Evolutionary conservation across 495 filamentous ascomycete species (phyloP).

Genomic region (Penicillium goetzii): DNA sequence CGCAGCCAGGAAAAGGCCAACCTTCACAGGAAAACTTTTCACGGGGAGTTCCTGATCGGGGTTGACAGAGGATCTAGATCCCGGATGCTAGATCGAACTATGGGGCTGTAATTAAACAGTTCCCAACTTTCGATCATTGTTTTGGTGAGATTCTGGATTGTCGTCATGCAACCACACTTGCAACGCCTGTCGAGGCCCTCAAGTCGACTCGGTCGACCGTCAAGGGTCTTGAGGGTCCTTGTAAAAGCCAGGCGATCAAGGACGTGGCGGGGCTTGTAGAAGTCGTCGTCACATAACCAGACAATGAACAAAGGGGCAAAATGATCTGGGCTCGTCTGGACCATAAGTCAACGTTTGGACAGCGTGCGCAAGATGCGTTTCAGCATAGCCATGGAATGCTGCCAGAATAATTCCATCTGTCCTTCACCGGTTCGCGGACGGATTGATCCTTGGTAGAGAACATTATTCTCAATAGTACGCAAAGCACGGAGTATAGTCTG

Average conservation of each 20-base stretch:
- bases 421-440: neutral
- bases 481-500: neutral
- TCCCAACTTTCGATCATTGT: neutral
- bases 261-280: constrained; percentile 18
- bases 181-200: neutral
- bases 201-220: constrained; percentile 7
- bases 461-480: neutral
- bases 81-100: neutral
- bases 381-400: constrained; percentile 1
- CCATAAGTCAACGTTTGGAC: neutral
- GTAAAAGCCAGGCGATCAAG: constrained; percentile 20
- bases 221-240: constrained; percentile 13
- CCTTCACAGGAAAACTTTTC: neutral
- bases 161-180: constrained; percentile 21
- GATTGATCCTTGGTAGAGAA: neutral
- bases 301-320: neutral
- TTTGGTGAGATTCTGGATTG: neutral
- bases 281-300: constrained; percentile 31
- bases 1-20: neutral
- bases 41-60: neutral
- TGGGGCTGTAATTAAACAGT: neutral
- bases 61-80: neutral
- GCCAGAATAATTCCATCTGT: neutral
- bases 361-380: constrained; percentile 7
- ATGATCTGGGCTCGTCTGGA: constrained; percentile 1